Percentiles rank a stretch among this genome's conserved stretches.
These are phyloP conservation scores for Thinopyrum elongatum DNA, from an alignment of 176 grass and related monocot genomes.

Conservation along the genomic window DNA sequence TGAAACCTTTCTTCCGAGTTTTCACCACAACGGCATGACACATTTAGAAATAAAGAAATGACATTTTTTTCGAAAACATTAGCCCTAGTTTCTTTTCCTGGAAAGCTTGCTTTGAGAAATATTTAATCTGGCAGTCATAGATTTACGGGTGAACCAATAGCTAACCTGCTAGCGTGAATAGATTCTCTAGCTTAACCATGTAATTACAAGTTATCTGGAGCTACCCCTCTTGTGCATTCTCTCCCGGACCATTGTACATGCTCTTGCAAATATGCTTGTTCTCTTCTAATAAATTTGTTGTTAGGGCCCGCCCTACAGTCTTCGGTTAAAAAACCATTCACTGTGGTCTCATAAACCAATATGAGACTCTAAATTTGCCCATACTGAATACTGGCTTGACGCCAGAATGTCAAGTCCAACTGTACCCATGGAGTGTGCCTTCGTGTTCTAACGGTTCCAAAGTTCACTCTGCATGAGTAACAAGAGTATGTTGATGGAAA, in stretches of 20 bases:
- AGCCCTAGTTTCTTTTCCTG: background rate
- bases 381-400: background rate
- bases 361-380: background rate
- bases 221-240: background rate
- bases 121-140: background rate
- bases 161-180: background rate
- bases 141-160: background rate
- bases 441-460: background rate
- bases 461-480: background rate
- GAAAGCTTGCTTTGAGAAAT: background rate
- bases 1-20: background rate
- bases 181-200: background rate
- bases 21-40: background rate
- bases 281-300: background rate
- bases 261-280: constrained; percentile 2
- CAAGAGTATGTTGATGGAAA: background rate
- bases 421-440: background rate
- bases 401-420: background rate
- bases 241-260: background rate
- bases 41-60: background rate
- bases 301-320: background rate
- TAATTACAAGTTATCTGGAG: background rate
- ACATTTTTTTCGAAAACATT: background rate
- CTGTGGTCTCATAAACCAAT: background rate
- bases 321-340: background rate